Evolutionary conservation across 768 basidiomycete genomes (phyloP).

Genomic region (Pleurotus tuoliensis): DNA sequence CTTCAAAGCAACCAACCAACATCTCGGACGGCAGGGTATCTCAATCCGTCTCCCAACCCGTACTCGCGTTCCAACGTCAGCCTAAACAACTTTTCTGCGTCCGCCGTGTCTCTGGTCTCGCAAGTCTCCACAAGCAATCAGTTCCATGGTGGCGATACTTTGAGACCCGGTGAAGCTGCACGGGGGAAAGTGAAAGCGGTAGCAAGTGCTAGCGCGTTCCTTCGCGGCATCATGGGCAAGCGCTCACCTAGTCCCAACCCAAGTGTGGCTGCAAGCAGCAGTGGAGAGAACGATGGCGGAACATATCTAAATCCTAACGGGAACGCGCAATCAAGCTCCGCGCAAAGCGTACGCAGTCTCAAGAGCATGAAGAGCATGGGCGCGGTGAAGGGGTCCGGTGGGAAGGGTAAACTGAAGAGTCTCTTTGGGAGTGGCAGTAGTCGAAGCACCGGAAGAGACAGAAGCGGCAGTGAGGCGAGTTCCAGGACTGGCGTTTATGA

Average conservation of each 20-base stretch:
- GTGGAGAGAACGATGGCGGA: slow-evolving; percentile 4
- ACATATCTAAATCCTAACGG: neutral
- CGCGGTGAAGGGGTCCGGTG: neutral
- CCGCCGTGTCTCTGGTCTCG: slow-evolving; percentile 3
- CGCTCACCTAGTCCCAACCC: slow-evolving; percentile 1
- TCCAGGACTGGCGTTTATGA: slow-evolving; percentile 1
- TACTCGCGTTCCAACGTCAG: slow-evolving; percentile 6
- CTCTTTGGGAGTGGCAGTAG: neutral
- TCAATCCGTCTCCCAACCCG: neutral
- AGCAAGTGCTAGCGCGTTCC: slow-evolving; percentile 2
- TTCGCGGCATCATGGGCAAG: slow-evolving; percentile 8
- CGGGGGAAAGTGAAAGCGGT: slow-evolving; percentile 3
- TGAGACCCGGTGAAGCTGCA: slow-evolving; percentile 4
- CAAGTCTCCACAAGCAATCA: slow-evolving; percentile 5
- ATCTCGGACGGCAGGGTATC: neutral
- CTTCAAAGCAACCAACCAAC: neutral
- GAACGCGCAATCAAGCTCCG: neutral
- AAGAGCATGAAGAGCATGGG: slow-evolving; percentile 8
- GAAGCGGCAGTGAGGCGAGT: slow-evolving; percentile 5
- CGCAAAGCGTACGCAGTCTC: slow-evolving; percentile 1
- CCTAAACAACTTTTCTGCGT: neutral
- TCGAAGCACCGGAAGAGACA: neutral
- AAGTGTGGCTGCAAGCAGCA: slow-evolving; percentile 3
- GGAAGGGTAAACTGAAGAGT: neutral
- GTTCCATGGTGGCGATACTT: slow-evolving; percentile 2